Base-by-base conservation (phyloP, 345 rosid species). In the Pistacia atlantica region DNA sequence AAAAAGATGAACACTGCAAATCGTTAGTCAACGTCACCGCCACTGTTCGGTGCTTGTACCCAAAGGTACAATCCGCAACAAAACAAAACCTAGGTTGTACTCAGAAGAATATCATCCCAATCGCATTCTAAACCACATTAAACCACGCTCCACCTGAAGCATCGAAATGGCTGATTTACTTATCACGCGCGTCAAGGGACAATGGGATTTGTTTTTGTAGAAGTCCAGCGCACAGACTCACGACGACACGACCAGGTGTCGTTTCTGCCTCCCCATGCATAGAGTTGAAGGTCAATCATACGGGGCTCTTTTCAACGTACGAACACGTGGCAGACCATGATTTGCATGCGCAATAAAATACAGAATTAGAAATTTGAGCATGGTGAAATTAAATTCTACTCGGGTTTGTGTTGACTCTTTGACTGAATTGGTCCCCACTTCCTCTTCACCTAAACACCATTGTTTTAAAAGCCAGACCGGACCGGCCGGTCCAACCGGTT, bases 331-430 rank as follows among this genome's bases (percentile, higher is more conserved):
- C 68, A 3, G 75, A 57, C 48, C 6, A 0, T n/a, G 3, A 57
- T 56, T 55, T 5, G 58, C 20, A 0, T 49, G 6, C 7, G 3
- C 4, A 2, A 12, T 7, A 11, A 67, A 67, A 13, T 12, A 3
- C 11, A 37, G 28, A 38, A 65, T n/a, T 42, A 0, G 11, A 45
- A 42, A 33, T 8, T 31, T 31, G 2, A 31, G 33, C 33, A 31
- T 1, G 2, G 2, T 31, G 33, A 31, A 31, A 31, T 31, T 31
- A 31, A 31, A 31, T 55, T 20, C 45, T 35, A 56, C 64, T 71
- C 74, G 64, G 74, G 56, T 37, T 71, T 71, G 64, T 9, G n/a
- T 20, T 71, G 64, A 37, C 52, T 31, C 2, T 31, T 31, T 22
- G 25, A 22, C 25, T 22, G 25, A 22, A 22, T 22, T 22, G 25